Percentiles rank a stretch among this genome's conserved stretches.
phyloP scores from a whole-genome alignment of 2,329 filamentous ascomycete species.

The Escovopsis sp. region DNA sequence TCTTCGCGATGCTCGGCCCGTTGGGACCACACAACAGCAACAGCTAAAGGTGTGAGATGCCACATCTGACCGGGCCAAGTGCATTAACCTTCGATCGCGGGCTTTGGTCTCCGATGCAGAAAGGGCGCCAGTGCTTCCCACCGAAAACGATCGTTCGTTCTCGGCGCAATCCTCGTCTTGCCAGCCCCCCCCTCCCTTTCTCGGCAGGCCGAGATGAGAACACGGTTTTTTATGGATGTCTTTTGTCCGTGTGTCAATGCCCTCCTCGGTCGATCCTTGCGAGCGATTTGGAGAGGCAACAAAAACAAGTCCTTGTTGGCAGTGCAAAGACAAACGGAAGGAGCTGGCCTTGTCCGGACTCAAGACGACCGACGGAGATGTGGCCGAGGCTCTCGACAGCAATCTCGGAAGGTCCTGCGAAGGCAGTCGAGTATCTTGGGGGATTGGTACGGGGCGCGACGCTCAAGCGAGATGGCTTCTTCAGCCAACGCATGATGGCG shows the following conservation, averaged over 20 bases:
- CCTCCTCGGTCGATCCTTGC: conserved; percentile 35
- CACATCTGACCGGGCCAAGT: conserved; percentile 36
- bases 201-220: conserved; percentile 39
- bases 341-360: conserved; percentile 21
- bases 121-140: conserved; percentile 33
- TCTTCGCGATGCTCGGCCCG: conserved; percentile 16
- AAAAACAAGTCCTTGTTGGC: conserved; percentile 91
- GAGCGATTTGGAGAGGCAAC: conserved; percentile 52
- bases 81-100: conserved; percentile 37
- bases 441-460: conserved; percentile 1
- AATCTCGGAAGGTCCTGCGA: conserved; percentile 7
- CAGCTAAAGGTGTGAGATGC: conserved; percentile 29
- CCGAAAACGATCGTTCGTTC: conserved; percentile 12
- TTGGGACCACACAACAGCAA: conserved; percentile 26
- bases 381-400: conserved; percentile 8
- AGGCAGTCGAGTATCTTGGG: conserved; percentile 5
- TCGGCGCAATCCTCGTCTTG: conserved; percentile 29
- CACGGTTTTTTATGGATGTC: conserved; percentile 86
- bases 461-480: conserved; percentile 2
- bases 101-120: conserved; percentile 23
- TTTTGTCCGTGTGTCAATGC: conserved; percentile 71
- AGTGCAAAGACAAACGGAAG: conserved; percentile 69
- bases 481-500: background rate
- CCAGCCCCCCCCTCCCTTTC: too few species aligned
- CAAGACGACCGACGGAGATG: conserved; percentile 4